These are phyloP conservation scores for Fraxinus angustifolia DNA, from an alignment of 305 asterid genomes.

Conservation along the genomic window DNA sequence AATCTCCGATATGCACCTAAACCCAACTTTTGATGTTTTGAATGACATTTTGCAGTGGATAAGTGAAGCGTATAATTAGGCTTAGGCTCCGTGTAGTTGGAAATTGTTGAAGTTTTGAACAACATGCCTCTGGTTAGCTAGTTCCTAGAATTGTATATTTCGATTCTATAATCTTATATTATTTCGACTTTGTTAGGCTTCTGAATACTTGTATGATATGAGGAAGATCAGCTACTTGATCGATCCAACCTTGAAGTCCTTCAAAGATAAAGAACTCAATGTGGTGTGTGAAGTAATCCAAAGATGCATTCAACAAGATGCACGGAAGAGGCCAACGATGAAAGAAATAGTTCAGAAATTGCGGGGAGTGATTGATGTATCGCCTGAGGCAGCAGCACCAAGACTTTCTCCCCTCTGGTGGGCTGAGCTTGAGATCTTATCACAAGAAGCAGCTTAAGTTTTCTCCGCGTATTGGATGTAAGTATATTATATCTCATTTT, in stretches of 20 bases:
- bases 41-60: not conserved
- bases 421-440: constrained; percentile 97
- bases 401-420: constrained; percentile 96
- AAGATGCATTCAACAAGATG: constrained; percentile 56
- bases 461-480: constrained; percentile 20
- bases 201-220: constrained; percentile 46
- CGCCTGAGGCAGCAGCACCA: constrained; percentile 87
- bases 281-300: constrained; percentile 67
- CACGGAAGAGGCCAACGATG: constrained; percentile 66
- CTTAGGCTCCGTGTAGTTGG: not conserved
- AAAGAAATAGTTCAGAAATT: constrained; percentile 49
- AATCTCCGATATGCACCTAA: not conserved
- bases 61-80: not conserved
- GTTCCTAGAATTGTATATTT: not conserved
- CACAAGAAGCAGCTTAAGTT: constrained; percentile 70
- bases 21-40: not conserved
- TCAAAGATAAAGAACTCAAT: constrained; percentile 54
- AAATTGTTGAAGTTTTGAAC: not conserved
- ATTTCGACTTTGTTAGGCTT: constrained; percentile 40
- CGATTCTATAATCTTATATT: not conserved
- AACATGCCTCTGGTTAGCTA: not conserved
- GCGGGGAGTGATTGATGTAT: constrained; percentile 52
- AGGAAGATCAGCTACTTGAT: constrained; percentile 31
- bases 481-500: constrained; percentile 17
- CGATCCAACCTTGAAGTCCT: constrained; percentile 66